phyloP scores from a whole-genome alignment of 345 rosid genomes.

The Eutrema heterophyllum region DNA sequence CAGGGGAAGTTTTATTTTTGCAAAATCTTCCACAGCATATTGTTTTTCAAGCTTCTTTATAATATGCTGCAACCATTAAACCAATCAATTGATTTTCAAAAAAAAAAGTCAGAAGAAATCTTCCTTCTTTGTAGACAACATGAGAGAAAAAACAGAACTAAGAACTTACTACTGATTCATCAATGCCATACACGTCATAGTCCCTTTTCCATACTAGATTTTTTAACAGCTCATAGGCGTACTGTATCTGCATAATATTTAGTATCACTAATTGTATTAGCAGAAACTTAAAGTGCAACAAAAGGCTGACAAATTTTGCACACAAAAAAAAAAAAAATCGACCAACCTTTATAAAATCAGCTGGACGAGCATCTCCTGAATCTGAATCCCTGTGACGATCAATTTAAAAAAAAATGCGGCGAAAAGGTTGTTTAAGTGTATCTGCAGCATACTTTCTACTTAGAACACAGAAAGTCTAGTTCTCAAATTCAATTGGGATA shows the following conservation, averaged over 20 bases:
- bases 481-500: neutral
- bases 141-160: neutral
- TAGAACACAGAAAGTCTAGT: conserved; percentile 3
- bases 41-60: conserved; percentile 40
- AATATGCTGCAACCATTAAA: conserved; percentile 49
- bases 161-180: conserved; percentile 70
- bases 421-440: neutral
- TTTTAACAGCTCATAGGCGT: conserved; percentile 75
- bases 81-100: neutral
- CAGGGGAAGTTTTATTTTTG: conserved; percentile 53
- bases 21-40: conserved; percentile 44
- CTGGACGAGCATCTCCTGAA: conserved; percentile 36
- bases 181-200: conserved; percentile 71
- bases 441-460: neutral
- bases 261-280: neutral
- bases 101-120: neutral
- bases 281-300: neutral
- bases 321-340: neutral
- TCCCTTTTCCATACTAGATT: conserved; percentile 78
- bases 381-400: conserved; percentile 54
- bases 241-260: conserved; percentile 51
- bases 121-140: neutral
- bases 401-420: neutral
- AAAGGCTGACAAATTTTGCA: neutral
- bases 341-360: conserved; percentile 64